Percentiles rank a stretch among this genome's conserved stretches.
phyloP scores from a whole-genome alignment of 1,139 yeast genomes.

The Yamadazyma kanchanaburiensis region DNA sequence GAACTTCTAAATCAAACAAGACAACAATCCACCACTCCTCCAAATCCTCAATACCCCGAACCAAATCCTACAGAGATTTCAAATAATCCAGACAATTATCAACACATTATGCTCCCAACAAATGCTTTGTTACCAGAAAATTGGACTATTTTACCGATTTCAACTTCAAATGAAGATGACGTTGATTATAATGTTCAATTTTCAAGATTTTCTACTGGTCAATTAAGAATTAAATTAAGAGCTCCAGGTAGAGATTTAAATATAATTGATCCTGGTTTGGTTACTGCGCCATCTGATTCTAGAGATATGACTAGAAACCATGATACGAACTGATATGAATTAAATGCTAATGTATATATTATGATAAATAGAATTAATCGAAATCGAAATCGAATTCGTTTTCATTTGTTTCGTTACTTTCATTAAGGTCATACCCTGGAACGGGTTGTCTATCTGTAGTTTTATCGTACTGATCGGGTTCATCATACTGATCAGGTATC shows the following conservation, averaged over 20 bases:
- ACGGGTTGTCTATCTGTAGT: neutral
- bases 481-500: neutral
- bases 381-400: conserved; percentile 33
- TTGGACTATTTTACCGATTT: conserved; percentile 32
- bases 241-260: conserved; percentile 11
- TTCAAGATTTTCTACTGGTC: conserved; percentile 16
- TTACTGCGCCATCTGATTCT: neutral
- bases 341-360: conserved; percentile 1
- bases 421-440: conserved; percentile 2
- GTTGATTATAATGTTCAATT: conserved; percentile 18
- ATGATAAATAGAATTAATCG: conserved; percentile 13
- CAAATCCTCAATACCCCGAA: neutral
- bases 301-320: neutral
- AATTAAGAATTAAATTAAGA: conserved; percentile 12
- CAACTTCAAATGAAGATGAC: conserved; percentile 7
- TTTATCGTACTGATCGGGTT: neutral
- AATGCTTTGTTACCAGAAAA: conserved; percentile 32
- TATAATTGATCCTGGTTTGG: conserved; percentile 10
- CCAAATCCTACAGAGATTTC: neutral
- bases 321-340: neutral
- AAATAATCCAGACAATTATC: conserved; percentile 9
- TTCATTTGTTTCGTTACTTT: conserved; percentile 8
- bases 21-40: neutral
- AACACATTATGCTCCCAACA: conserved; percentile 20
- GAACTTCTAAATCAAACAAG: conserved; percentile 3